Evolutionary conservation across 1,139 yeast species (phyloP).

Genomic region (Yamadazyma diospyri): DNA sequence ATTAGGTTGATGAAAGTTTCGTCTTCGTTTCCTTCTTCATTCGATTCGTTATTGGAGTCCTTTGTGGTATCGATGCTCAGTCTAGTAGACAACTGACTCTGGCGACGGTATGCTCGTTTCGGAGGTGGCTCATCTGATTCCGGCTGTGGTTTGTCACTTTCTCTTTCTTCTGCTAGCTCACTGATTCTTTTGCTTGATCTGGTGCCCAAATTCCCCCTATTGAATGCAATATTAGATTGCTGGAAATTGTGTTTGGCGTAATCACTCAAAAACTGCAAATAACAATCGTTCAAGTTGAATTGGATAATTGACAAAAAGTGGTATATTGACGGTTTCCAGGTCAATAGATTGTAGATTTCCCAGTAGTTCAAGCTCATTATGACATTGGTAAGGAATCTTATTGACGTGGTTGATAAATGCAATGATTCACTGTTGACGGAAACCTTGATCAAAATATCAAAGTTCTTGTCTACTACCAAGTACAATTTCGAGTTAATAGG

Average conservation of each 20-base stretch:
- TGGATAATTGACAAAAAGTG: constrained; percentile 38
- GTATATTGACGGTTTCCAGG: constrained; percentile 44
- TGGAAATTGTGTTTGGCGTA: constrained; percentile 28
- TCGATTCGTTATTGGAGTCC: neutral
- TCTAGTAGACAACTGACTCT: constrained; percentile 2
- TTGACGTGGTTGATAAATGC: constrained; percentile 32
- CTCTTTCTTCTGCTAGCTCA: constrained; percentile 14
- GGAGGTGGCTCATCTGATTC: neutral
- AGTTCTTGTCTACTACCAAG: constrained; percentile 35
- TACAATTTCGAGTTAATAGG: constrained; percentile 34
- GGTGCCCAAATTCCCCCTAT: constrained; percentile 13
- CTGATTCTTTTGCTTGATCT: constrained; percentile 11
- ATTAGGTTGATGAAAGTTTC: neutral
- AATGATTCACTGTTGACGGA: constrained; percentile 30
- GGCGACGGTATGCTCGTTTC: neutral
- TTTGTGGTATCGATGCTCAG: neutral
- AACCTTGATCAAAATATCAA: constrained; percentile 36
- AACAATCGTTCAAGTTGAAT: constrained; percentile 41
- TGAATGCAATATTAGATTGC: constrained; percentile 9
- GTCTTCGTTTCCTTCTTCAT: constrained; percentile 2
- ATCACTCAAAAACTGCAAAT: constrained; percentile 32
- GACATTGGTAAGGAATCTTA: constrained; percentile 37
- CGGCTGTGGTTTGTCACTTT: constrained; percentile 9
- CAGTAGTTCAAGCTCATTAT: constrained; percentile 43
- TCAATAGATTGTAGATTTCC: constrained; percentile 42